Evolutionary conservation across 2,329 filamentous ascomycete genomes (phyloP).

Genomic region (Xylaria sp.): DNA sequence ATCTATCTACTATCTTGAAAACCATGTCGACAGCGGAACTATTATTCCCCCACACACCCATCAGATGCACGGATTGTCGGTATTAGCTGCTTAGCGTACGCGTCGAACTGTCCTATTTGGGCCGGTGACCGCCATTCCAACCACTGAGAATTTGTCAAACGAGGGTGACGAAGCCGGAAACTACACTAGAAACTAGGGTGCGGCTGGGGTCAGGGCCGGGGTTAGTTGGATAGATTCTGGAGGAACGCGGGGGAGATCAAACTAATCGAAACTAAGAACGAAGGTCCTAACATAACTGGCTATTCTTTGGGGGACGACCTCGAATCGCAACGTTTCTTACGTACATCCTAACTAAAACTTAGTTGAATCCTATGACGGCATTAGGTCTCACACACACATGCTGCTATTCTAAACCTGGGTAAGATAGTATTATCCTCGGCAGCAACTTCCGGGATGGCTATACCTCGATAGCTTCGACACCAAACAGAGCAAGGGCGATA

Average conservation of each 20-base stretch:
- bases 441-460: background rate
- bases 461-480: background rate
- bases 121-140: background rate
- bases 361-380: background rate
- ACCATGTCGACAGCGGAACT: background rate
- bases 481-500: too few relatives aligned
- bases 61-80: background rate
- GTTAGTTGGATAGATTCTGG: constrained; percentile 9
- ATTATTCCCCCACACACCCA: constrained; percentile 1
- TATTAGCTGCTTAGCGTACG: background rate
- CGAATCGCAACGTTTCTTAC: background rate
- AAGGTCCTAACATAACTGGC: background rate
- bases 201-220: constrained; percentile 1
- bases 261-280: background rate
- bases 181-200: too few relatives aligned
- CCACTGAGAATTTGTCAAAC: constrained; percentile 23
- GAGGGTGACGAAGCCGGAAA: too few relatives aligned
- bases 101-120: background rate
- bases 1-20: background rate
- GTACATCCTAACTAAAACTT: background rate
- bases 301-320: background rate
- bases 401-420: background rate
- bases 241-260: constrained; percentile 13
- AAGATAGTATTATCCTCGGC: constrained; percentile 2
- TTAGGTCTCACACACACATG: background rate